phyloP scores from a whole-genome alignment of 495 filamentous ascomycete genomes.

The Evansstolkia leycettana region DNA sequence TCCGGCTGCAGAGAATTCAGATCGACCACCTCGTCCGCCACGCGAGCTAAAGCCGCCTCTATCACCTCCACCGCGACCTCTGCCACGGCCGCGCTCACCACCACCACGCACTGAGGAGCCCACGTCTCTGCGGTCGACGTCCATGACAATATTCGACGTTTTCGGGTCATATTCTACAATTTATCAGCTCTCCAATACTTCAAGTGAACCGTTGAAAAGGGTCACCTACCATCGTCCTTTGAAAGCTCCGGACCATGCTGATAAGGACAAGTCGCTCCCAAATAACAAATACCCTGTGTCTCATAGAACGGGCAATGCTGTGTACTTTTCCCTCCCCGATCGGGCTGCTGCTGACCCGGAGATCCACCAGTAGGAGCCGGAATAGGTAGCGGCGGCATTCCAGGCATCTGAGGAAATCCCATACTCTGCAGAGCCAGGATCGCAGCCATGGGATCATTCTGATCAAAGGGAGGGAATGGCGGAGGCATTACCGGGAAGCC shows the following conservation, averaged over 20 bases:
- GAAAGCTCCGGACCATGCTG: conserved; percentile 59
- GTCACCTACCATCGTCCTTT: conserved; percentile 37
- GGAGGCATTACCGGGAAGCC: conserved; percentile 38
- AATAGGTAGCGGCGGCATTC: conserved; percentile 36
- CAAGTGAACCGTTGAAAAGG: too few relatives aligned
- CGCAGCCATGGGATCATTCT: conserved; percentile 56
- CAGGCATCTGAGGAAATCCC: conserved; percentile 46
- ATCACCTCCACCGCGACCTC: conserved; percentile 34
- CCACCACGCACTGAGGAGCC: conserved; percentile 17
- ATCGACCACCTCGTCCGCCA: conserved; percentile 41
- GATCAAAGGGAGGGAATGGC: conserved; percentile 42
- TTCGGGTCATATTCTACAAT: conserved; percentile 67
- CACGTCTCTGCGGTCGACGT: conserved; percentile 13
- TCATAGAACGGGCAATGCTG: conserved; percentile 80
- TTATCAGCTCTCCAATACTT: too few relatives aligned
- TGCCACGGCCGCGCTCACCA: conserved; percentile 28
- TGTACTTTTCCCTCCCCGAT: conserved; percentile 25
- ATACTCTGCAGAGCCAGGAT: conserved; percentile 61
- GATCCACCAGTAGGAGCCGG: conserved; percentile 14
- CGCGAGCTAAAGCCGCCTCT: conserved; percentile 28
- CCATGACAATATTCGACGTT: conserved; percentile 40
- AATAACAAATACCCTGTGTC: conserved; percentile 71
- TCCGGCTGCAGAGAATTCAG: conserved; percentile 63
- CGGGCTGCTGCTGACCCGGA: conserved; percentile 16
- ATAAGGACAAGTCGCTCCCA: conserved; percentile 66